Conservation (phyloP, 164 flowering plant species). For the Kingdonia uniflora region DNA sequence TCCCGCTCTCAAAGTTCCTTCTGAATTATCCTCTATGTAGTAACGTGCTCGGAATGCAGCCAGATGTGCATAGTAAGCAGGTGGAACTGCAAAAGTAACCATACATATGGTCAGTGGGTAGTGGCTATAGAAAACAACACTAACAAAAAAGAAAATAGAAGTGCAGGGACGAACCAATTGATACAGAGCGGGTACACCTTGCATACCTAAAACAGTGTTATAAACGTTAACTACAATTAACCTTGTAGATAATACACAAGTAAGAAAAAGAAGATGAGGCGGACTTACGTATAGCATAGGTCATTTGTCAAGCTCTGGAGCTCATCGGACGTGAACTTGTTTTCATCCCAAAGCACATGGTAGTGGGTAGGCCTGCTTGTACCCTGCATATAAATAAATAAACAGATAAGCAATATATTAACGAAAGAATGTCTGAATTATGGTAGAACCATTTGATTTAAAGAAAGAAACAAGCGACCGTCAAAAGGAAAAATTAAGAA, state of each 20-base stretch:
- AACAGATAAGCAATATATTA: no score
- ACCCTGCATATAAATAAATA: conserved; percentile 40
- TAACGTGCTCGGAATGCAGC: conserved; percentile 68
- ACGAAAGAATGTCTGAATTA: no score
- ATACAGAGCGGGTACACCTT: conserved; percentile 79
- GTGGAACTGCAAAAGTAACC: conserved; percentile 57
- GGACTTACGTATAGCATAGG: conserved; percentile 67
- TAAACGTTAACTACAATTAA: no score
- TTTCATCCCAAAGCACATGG: conserved; percentile 75
- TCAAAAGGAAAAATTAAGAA: not conserved
- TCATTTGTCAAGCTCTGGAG: conserved; percentile 56
- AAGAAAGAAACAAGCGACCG: not conserved
- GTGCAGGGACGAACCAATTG: conserved; percentile 49
- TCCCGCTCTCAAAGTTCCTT: no score
- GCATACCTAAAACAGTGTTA: conserved; percentile 64
- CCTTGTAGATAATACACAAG: no score
- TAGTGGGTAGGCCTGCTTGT: conserved; percentile 76
- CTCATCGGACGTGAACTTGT: conserved; percentile 47
- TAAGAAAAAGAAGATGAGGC: no score
- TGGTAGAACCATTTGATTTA: no score
- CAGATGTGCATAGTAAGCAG: conserved; percentile 77
- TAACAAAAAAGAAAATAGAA: not conserved
- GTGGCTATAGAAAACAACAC: no score
- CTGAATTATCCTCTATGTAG: conserved; percentile 41
- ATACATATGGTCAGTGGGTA: not conserved